Evolutionary conservation across 2,329 filamentous ascomycete species (phyloP).

Genomic region (Pezizomycotina sp.): DNA sequence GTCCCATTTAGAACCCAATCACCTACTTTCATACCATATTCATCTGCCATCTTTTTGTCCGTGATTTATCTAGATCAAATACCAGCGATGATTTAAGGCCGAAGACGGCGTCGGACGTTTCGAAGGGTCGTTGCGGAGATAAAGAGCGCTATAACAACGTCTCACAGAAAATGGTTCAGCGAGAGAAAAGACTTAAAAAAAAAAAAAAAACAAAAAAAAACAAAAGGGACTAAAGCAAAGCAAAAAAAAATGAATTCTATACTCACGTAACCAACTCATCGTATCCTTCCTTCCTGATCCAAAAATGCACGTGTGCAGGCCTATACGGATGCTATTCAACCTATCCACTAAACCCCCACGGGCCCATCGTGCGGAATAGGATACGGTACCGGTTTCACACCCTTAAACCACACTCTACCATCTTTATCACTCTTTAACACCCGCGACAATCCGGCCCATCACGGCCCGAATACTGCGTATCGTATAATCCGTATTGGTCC

Average conservation of each 20-base stretch:
- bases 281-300: constrained; percentile 66
- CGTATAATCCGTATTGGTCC: constrained; percentile 63
- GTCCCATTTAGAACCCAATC: constrained; percentile 50
- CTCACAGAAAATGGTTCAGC: neutral
- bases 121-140: constrained; percentile 65
- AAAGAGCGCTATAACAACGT: constrained; percentile 39
- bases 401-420: constrained; percentile 70
- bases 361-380: constrained; percentile 66
- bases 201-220: neutral
- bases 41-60: constrained; percentile 38
- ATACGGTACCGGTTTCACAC: constrained; percentile 70
- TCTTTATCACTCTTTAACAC: constrained; percentile 52
- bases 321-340: constrained; percentile 49
- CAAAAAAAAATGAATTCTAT: no score
- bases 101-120: constrained; percentile 71
- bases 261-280: constrained; percentile 71
- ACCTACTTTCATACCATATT: constrained; percentile 49
- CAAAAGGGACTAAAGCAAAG: constrained; percentile 1
- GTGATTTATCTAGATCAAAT: constrained; percentile 44
- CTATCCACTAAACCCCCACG: neutral
- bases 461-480: constrained; percentile 56
- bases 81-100: constrained; percentile 68
- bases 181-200: neutral
- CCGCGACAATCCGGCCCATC: constrained; percentile 51
- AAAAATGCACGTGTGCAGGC: constrained; percentile 71